A percentile compares a stretch with the other conserved stretches of the same genome.
phyloP scores from a whole-genome alignment of 176 grass and related monocot genomes.

The Chrysopogon serrulatus region DNA sequence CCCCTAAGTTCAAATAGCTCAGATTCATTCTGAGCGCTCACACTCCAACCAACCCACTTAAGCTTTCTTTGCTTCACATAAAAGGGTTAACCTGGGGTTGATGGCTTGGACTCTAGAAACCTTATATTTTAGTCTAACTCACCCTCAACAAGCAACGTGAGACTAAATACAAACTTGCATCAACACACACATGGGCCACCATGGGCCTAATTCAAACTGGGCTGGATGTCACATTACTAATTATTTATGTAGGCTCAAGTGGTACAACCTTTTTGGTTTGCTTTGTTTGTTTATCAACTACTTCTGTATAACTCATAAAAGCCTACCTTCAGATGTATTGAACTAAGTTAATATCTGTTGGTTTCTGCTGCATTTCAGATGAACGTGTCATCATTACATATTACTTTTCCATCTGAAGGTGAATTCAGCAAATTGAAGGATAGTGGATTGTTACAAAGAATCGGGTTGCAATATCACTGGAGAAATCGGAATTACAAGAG shows the following conservation, averaged over 20 bases:
- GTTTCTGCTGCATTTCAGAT: slow-evolving; percentile 55
- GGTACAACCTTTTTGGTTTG: neutral
- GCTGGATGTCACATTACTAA: neutral
- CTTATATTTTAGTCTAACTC: neutral
- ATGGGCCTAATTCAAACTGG: neutral
- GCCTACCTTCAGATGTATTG: neutral
- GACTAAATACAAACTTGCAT: neutral
- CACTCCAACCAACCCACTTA: neutral
- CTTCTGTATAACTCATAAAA: neutral
- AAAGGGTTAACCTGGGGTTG: neutral
- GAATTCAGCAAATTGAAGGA: slow-evolving; percentile 82
- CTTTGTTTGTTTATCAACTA: neutral
- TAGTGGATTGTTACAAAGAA: slow-evolving; percentile 74
- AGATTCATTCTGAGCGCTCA: neutral
- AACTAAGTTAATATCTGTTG: slow-evolving; percentile 6
- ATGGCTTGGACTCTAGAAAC: neutral
- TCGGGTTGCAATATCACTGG: slow-evolving; percentile 95
- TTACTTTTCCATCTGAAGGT: slow-evolving; percentile 93
- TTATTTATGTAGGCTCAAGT: slow-evolving; percentile 9
- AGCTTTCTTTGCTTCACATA: neutral
- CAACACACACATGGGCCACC: neutral
- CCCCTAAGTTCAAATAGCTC: neutral
- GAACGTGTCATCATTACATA: slow-evolving; percentile 77
- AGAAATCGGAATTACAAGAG: slow-evolving; percentile 90
- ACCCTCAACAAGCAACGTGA: neutral